phyloP scores from a whole-genome alignment of 1,284 basidiomycete genomes.

The Moniliophthora roreri region DNA sequence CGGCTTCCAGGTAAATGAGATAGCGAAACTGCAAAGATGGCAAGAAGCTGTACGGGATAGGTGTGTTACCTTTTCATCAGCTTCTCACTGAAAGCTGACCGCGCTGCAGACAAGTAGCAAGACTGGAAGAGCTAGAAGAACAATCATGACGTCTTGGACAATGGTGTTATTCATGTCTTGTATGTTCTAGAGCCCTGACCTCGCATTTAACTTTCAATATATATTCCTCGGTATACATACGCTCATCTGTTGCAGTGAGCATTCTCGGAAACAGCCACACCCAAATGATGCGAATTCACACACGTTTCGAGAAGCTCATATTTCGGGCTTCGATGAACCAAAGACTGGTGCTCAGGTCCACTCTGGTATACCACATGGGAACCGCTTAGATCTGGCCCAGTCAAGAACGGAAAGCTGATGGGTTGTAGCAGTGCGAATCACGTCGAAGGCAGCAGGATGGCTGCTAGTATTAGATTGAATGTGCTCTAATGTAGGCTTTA shows the following conservation, averaged over 20 bases:
- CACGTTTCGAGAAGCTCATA: constrained; percentile 9
- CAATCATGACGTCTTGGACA: constrained; percentile 1
- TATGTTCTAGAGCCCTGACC: neutral
- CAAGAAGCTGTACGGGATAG: constrained; percentile 86
- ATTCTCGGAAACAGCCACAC: neutral
- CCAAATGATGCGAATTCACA: constrained; percentile 17
- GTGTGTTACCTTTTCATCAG: constrained; percentile 38
- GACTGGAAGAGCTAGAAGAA: constrained; percentile 15
- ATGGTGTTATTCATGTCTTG: neutral
- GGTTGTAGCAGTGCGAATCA: no score
- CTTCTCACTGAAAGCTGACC: neutral
- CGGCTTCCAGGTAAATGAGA: constrained; percentile 92
- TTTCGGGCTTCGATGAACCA: constrained; percentile 10
- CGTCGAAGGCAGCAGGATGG: no score
- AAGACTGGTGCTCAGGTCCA: constrained; percentile 3
- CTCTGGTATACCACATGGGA: constrained; percentile 14
- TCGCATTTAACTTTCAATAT: neutral
- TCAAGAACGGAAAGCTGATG: constrained; percentile 20
- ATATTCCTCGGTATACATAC: neutral
- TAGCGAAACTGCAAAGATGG: constrained; percentile 91
- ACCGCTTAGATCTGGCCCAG: constrained; percentile 11
- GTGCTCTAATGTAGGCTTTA: no score
- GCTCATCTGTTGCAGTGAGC: neutral
- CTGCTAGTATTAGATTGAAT: no score
- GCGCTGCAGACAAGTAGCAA: constrained; percentile 9